A percentile compares a stretch with the other conserved stretches of the same genome.
phyloP scores from a whole-genome alignment of 2,329 filamentous ascomycete species.

The Hortaea werneckii region DNA sequence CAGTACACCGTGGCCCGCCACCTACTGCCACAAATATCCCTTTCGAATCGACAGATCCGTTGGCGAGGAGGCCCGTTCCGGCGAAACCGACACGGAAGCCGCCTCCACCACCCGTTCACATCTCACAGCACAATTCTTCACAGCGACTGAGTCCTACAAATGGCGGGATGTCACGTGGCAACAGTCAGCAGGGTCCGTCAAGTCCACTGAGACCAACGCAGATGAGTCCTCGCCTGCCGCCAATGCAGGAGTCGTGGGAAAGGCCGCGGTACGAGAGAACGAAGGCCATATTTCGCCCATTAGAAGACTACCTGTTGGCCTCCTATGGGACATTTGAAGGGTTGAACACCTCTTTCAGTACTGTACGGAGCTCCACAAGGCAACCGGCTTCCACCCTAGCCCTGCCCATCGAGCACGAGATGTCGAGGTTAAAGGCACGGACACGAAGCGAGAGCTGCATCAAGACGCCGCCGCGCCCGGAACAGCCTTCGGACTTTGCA shows the following conservation, averaged over 20 bases:
- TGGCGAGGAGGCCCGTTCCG: slow-evolving; percentile 17
- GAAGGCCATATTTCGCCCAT: slow-evolving; percentile 57
- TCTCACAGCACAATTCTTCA: slow-evolving; percentile 12
- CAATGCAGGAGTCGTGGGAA: slow-evolving; percentile 17
- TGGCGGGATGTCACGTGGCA: slow-evolving; percentile 4
- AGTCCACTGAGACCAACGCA: slow-evolving; percentile 4
- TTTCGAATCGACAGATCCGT: neutral
- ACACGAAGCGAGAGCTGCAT: slow-evolving; percentile 37
- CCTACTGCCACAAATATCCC: neutral
- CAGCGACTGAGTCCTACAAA: slow-evolving; percentile 12
- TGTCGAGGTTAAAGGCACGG: slow-evolving; percentile 18
- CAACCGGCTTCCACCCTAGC: no score
- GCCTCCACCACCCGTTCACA: slow-evolving; percentile 22
- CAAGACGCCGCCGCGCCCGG: slow-evolving; percentile 23
- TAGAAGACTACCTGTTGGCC: slow-evolving; percentile 67
- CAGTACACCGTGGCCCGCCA: slow-evolving; percentile 1
- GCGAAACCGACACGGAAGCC: slow-evolving; percentile 21
- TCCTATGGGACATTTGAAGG: slow-evolving; percentile 60
- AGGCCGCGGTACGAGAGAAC: slow-evolving; percentile 27
- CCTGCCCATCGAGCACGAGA: neutral
- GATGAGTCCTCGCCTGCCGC: slow-evolving; percentile 14
- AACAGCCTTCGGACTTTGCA: slow-evolving; percentile 11
- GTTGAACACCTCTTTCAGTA: slow-evolving; percentile 67
- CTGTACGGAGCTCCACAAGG: slow-evolving; percentile 31
- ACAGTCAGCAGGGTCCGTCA: slow-evolving; percentile 13